These are phyloP conservation scores for Pseudogymnoascus sp. DNA, from an alignment of 2,329 filamentous ascomycete species.

Conservation along the genomic window DNA sequence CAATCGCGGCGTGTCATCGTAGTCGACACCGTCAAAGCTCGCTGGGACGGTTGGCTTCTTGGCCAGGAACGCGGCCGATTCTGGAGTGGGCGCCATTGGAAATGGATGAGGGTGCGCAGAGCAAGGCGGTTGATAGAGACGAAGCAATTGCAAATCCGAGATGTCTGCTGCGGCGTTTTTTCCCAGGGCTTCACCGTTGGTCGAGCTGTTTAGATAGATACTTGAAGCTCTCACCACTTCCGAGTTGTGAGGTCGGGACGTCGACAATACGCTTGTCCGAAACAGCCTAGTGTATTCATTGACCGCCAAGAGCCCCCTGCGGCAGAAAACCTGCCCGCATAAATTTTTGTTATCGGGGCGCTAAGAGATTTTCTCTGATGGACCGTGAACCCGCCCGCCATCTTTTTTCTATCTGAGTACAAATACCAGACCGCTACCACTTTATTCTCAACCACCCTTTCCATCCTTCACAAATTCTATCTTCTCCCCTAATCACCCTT, in stretches of 20 bases:
- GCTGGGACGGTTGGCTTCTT: constrained; percentile 77
- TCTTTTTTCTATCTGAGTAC: constrained; percentile 15
- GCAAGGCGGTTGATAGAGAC: neutral
- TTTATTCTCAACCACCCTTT: constrained; percentile 9
- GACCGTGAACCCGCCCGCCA: constrained; percentile 14
- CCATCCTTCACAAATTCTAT: constrained; percentile 11
- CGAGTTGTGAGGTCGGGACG: constrained; percentile 4
- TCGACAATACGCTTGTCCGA: neutral
- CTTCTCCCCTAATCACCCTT: neutral
- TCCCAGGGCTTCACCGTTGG: neutral
- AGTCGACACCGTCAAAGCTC: constrained; percentile 81
- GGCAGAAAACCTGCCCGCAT: constrained; percentile 6
- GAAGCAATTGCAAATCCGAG: neutral
- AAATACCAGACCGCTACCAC: constrained; percentile 14
- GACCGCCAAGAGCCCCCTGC: neutral
- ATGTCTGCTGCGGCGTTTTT: neutral
- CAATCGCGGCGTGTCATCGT: constrained; percentile 70
- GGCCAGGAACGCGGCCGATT: constrained; percentile 73
- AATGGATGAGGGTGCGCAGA: neutral
- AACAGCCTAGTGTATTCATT: neutral
- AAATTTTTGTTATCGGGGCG: constrained; percentile 9
- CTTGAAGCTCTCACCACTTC: constrained; percentile 6
- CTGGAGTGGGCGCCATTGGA: constrained; percentile 66
- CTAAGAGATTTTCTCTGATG: constrained; percentile 7
- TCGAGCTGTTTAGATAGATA: neutral